These are phyloP conservation scores for Malus asiatica DNA, from an alignment of 306 rosid genomes.

Conservation along the genomic window DNA sequence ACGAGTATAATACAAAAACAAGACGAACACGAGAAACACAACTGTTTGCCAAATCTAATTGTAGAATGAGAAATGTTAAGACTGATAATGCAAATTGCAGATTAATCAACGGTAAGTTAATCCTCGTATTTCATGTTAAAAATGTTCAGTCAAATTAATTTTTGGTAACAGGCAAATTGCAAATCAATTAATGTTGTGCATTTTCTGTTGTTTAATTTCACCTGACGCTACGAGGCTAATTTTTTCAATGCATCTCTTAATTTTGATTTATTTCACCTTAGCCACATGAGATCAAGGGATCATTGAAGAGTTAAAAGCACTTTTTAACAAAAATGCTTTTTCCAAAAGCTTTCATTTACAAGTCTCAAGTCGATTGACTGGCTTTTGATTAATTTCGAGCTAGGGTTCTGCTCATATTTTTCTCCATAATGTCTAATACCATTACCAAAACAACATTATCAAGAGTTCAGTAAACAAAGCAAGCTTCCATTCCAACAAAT, in stretches of 20 bases:
- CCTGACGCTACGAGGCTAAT: not conserved
- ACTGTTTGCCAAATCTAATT: accelerated
- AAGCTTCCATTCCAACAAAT: not conserved
- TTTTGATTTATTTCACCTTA: not conserved
- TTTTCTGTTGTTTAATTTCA: not conserved
- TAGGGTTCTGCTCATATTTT: not conserved
- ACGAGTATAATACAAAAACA: no score
- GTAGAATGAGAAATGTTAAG: no score
- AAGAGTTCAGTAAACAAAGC: not conserved
- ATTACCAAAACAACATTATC: not conserved
- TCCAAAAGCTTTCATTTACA: not conserved
- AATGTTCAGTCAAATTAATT: no score
- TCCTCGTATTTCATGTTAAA: no score
- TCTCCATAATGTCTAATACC: not conserved
- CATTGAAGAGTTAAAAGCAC: not conserved
- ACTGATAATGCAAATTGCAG: no score
- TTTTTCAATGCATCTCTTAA: not conserved
- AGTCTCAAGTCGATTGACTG: no score
- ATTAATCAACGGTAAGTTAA: no score
- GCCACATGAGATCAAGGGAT: not conserved
- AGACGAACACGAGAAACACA: no score
- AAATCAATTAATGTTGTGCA: not conserved
- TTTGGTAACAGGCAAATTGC: no score
- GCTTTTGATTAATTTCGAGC: not conserved
- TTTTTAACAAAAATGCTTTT: not conserved